Percentiles rank a stretch among this genome's conserved stretches.
Conservation (phyloP, 2,329 filamentous ascomycete genomes). For the Cladosporium sp. region DNA sequence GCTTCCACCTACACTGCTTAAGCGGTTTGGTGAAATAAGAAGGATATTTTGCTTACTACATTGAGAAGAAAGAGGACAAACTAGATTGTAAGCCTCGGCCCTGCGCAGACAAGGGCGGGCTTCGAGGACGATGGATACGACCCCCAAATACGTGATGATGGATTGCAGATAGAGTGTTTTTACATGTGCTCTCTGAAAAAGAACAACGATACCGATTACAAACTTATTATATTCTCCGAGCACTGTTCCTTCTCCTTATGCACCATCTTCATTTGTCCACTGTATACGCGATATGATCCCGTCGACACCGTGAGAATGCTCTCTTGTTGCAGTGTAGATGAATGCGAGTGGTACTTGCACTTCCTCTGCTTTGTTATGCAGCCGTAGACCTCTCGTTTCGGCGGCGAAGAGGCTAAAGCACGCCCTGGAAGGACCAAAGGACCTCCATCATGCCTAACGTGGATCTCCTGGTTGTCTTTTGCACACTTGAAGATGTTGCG, state of each 20-base stretch:
- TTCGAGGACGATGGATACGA: slow-evolving; percentile 19
- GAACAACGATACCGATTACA: slow-evolving; percentile 16
- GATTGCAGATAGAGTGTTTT: slow-evolving; percentile 20
- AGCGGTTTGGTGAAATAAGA: slow-evolving; percentile 3
- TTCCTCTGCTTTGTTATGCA: too few relatives aligned
- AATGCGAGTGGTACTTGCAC: too few relatives aligned
- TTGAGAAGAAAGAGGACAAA: slow-evolving; percentile 12
- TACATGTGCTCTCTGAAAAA: slow-evolving; percentile 6
- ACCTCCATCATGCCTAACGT: too few relatives aligned
- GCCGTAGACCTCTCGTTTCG: too few relatives aligned
- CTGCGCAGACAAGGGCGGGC: not conserved
- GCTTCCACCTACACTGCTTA: slow-evolving; percentile 98
- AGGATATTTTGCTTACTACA: not conserved
- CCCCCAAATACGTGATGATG: slow-evolving; percentile 16
- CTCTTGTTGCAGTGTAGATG: too few relatives aligned
- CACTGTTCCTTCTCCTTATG: not conserved
- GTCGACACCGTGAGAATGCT: too few relatives aligned
- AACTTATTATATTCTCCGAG: slow-evolving; percentile 2
- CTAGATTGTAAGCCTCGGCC: slow-evolving; percentile 1
- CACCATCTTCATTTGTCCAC: too few relatives aligned
- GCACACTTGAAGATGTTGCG: too few relatives aligned
- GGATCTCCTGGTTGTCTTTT: too few relatives aligned
- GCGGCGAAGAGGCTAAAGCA: too few relatives aligned
- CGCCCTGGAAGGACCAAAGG: too few relatives aligned
- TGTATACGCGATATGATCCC: too few relatives aligned